A percentile compares a stretch with the other conserved stretches of the same genome.
These are phyloP conservation scores for Haplosporangium sp. DNA, from an alignment of 371 early-diverging fungal genomes.

Conservation along the genomic window DNA sequence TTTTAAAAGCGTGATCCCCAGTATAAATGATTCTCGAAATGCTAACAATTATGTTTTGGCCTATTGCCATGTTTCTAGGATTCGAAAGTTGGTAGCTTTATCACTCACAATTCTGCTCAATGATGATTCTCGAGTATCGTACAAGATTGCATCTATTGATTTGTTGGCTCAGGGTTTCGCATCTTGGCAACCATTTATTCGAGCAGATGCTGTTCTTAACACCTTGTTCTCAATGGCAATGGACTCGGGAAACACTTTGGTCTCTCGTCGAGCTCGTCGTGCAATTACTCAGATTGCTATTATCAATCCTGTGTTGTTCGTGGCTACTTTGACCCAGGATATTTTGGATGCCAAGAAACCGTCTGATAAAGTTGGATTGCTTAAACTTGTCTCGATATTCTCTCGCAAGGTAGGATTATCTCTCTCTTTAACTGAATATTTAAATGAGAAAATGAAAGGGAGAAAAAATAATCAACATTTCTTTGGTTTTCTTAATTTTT, in stretches of 20 bases:
- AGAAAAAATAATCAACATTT: too few species aligned
- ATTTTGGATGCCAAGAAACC: slow-evolving; percentile 74
- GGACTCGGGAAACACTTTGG: slow-evolving; percentile 52
- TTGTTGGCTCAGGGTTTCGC: slow-evolving; percentile 82
- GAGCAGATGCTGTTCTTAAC: slow-evolving; percentile 76
- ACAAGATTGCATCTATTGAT: slow-evolving; percentile 80
- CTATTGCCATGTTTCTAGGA: slow-evolving; percentile 27
- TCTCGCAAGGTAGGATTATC: slow-evolving; percentile 69
- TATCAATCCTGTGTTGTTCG: slow-evolving; percentile 76
- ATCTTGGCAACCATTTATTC: slow-evolving; percentile 80
- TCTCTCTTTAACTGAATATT: background rate
- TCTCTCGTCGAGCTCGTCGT: slow-evolving; percentile 72
- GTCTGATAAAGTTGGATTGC: slow-evolving; percentile 66
- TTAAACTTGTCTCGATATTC: slow-evolving; percentile 80
- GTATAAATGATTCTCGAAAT: too few species aligned
- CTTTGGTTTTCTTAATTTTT: background rate
- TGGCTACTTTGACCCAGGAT: slow-evolving; percentile 81
- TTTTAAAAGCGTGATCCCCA: too few species aligned
- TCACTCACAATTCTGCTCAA: slow-evolving; percentile 68
- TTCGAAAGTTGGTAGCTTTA: slow-evolving; percentile 66
- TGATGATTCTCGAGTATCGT: slow-evolving; percentile 67
- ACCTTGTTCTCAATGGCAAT: slow-evolving; percentile 72
- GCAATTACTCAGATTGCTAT: slow-evolving; percentile 83
- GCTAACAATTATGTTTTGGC: too few species aligned
- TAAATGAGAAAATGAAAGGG: background rate